Evolutionary conservation across 495 filamentous ascomycete genomes (phyloP), one percentile per base, ranked within the genome.

Genomic region (Daldinia vernicosa): DNA sequence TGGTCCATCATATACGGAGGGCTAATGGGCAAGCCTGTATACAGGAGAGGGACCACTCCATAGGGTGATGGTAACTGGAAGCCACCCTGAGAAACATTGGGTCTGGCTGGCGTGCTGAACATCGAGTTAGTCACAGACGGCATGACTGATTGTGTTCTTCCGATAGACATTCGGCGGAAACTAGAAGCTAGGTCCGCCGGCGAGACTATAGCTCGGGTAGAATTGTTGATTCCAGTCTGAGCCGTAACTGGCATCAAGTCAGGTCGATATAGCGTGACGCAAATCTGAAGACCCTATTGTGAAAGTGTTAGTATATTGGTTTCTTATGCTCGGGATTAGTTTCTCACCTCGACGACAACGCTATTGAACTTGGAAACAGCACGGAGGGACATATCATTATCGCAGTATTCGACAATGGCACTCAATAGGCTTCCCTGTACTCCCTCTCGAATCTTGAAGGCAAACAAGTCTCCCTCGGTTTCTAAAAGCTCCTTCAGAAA

Each of bases 331-430:
- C 2, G 39, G 4, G 26, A 28, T 28, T 11, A 11, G n/a, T 19
- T 64, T 66, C 86, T 80, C 70, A 88, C 89, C 60, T 82, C 77
- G 64, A 88, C 63, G 1, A 80, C 78, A 24, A 77, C 70, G 22
- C 83, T 82, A 70, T 86, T 85, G 53, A 86, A 76, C 63, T 73
- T 76, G 2, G 74, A 60, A 4, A 81, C 75, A 14, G 77, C 80
- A 1, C 70, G 62, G 12, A 80, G 22, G 24, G 83, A 78, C 56
- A 73, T 67, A 9, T 80, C 71, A 53, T 76, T 77, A 52, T 91
- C 86, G 52, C 79, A 85, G 74, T 85, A 92, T 67, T 92, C 90
- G 8, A 75, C 81, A 60, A 84, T 53, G 9, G 83, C 81, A 26
- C 74, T 77, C 59, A 82, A 79, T 15, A 73, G 65, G 28, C 76